phyloP scores from a whole-genome alignment of 305 asterid genomes.

The Euphrasia arctica region DNA sequence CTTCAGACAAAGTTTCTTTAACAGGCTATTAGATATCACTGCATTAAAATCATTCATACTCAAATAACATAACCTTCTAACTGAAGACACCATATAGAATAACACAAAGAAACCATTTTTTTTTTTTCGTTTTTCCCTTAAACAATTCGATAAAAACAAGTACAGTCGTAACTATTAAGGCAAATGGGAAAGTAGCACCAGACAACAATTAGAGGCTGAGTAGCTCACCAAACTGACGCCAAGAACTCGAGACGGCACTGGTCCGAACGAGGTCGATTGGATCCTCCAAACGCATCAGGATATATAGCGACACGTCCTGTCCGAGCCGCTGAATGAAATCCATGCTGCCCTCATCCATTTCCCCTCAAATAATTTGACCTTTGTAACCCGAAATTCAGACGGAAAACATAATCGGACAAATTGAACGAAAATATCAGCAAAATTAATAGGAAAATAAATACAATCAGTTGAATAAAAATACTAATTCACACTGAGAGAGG shows the following conservation, averaged over 20 bases:
- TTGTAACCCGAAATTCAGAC: too few relatives aligned
- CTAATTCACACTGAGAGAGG: neutral
- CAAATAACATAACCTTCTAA: neutral
- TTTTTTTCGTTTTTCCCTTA: too few relatives aligned
- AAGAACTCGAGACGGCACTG: conserved; percentile 63
- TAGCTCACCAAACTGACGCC: conserved; percentile 69
- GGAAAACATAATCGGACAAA: too few relatives aligned
- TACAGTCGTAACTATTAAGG: too few relatives aligned
- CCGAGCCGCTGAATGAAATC: conserved; percentile 64
- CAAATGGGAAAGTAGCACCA: neutral
- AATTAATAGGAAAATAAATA: too few relatives aligned
- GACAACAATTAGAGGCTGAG: neutral
- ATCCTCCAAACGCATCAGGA: conserved; percentile 56
- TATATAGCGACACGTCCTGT: conserved; percentile 51
- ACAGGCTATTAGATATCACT: conserved; percentile 59
- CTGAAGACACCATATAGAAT: too few relatives aligned
- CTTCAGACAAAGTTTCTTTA: conserved; percentile 54
- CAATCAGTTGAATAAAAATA: neutral
- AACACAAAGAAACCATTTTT: too few relatives aligned
- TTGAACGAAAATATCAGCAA: neutral
- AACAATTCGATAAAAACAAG: neutral
- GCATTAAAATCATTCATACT: conserved; percentile 30
- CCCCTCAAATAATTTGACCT: neutral
- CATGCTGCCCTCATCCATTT: neutral
- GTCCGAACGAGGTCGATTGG: conserved; percentile 67